Base-by-base conservation (phyloP, 140 eudicot species). In the Ambrosia hybrid region DNA sequence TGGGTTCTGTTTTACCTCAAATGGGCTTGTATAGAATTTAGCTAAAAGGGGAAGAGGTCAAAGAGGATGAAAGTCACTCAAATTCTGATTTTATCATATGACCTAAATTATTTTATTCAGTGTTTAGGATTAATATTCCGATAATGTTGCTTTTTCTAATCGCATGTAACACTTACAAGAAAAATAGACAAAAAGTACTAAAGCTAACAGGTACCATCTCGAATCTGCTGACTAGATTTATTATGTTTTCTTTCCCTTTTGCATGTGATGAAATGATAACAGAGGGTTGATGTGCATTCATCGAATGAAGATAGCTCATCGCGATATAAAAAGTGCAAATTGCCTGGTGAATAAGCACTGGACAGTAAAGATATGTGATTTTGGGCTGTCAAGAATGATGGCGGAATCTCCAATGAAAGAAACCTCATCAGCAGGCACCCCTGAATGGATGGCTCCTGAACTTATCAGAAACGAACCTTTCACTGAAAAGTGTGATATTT, bases 401-500 rank as follows among this genome's bases (percentile, higher is more conserved):
- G 76, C 83, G 17, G 92, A 86, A 36, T 55, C 69, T 8, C 80
- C 88, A 9, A 79, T 91, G 65, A 85, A 76, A 64, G 96, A 88
- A 56, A 77, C 92, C 15, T 86, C 99, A 36, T 88, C 99, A 38
- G 99, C 99, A 51, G 99, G 99, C 41, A 94, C 99, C 59, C 96
- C 99, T 48, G 97, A 94, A 78, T 94, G 99, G 99, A 94, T 94
- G 99, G 99, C 99, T 80, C 99, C 99, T 5, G 99, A 94, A 83
- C 99, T 94, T 36, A 91, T 94, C 52, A 85, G 99, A 45, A 91
- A 88, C 6, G 96, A 93, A 68, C 93, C 95, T 14, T 93, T 87
- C 78, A 87, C 90, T 3, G 92, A 89, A 79, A 93, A 89, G 69
- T 93, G 98, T 73, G 98, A 89, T 67, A 89, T 93, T 60, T 93